Base-by-base conservation (phyloP, 768 basidiomycete species). In the Nidula microcarpa region DNA sequence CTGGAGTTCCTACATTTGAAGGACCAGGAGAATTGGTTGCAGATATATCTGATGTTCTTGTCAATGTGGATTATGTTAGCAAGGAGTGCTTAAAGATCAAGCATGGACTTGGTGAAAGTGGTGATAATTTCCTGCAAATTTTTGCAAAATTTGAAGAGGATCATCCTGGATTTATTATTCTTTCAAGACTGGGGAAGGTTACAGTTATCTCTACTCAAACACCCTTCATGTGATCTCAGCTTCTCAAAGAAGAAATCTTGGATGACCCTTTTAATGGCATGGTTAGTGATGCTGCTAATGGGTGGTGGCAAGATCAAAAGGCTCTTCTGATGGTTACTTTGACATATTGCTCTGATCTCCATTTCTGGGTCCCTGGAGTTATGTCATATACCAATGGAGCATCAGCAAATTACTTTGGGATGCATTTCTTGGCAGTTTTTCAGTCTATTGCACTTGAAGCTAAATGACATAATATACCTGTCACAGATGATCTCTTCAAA, bases 141-240 rank as follows among this genome's bases (percentile, higher is more conserved):
- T n/a, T n/a, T n/a, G n/a, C n/a, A n/a, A n/a, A n/a, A n/a, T n/a
- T n/a, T n/a, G n/a, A n/a, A n/a, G n/a, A 39, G n/a, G 37, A 39
- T 8, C 37, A 39, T n/a, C 37, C 37, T 8, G 37, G n/a, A 8
- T 46, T 46, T 18, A 23, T 46, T 14, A 17, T 46, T 46, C 17
- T 9, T 46, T 9, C 9, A 17, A 8, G 8, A 14, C 8, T 46
- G 8, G 49, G 32, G 10, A 37, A 36, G 11, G 44, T 51, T 5
- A 51, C 50, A 1, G 50, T 55, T 18, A 51, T 55, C 18, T 55
- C 33, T 35, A 3, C 47, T n/a, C 54, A 55, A 33, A 30, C 49
- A 6, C 4, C 3, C 7, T 51, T 55, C 44, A 55, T 55, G 54
- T 30, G 30, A 4, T 43, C 18, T 14, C 44, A 36, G 23, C 49